Base-by-base conservation (phyloP, 2,329 filamentous ascomycete species). In the Sporothrix globosa region DNA sequence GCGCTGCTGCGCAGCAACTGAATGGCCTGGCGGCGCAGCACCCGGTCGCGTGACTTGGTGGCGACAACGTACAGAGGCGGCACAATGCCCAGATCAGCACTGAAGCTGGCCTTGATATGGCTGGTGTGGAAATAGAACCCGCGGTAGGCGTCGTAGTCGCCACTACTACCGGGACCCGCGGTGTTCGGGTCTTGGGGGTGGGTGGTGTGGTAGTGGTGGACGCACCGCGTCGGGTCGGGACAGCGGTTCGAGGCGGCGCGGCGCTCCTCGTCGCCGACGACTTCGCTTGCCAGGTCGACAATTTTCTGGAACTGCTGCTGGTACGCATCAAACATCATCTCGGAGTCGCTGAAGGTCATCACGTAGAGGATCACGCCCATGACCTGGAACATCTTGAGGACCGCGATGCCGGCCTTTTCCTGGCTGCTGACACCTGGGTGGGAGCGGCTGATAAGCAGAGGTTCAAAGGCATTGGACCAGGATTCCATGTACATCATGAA, bases 1-100 rank as follows among this genome's bases (percentile, higher is more conserved):
- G 87, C 85, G 75, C 85, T 88, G 74, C 83, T 86, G 67, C 83
- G 82, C 69, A 91, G 79, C 50, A 91, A 77, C 76, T 86, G 82
- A 54, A 91, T 88, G 9, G 89, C 89, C 73, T 86, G 85, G 21
- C 87, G 82, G 24, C 89, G 84, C 46, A 86, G 82, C 1, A 80
- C 74, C 0, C 84, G 83, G 72, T 90, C 85, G 13, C 88, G 84
- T 75, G 88, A 91, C 75, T 90, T 90, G 7, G 87, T 90, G 7
- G 87, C 88, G n/a, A 88, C 86, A 5, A 90, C 83, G 73, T 88
- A 91, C 0, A 91, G 82, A 0, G 88, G 87, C 3, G 88, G 86
- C 4, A 91, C 83, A 69, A 91, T 86, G 21, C 88, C 89, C 13
- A 89, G 78, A 67, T 90, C 87, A 30, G 88, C 84, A 56, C 87